phyloP scores from a whole-genome alignment of 2,329 filamentous ascomycete genomes.

The Achaetomium macrosporum region DNA sequence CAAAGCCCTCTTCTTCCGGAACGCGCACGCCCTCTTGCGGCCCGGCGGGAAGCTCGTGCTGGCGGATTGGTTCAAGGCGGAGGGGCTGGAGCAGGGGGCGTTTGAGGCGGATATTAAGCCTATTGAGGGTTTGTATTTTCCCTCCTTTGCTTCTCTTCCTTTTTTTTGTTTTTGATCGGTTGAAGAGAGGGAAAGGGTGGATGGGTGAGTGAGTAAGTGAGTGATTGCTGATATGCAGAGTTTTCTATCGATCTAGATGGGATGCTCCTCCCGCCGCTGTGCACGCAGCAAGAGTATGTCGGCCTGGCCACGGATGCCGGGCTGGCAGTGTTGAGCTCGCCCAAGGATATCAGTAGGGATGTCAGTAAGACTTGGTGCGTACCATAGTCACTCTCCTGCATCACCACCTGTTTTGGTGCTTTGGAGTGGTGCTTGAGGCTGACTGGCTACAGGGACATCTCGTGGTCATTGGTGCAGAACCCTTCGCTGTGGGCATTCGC shows the following conservation, averaged over 20 bases:
- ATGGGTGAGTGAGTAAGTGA: no score
- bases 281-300: slow-evolving; percentile 48
- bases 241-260: no score
- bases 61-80: slow-evolving; percentile 57
- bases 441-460: slow-evolving; percentile 50
- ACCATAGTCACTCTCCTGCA: neutral
- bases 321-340: slow-evolving; percentile 38
- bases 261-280: slow-evolving; percentile 55
- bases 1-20: slow-evolving; percentile 53
- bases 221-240: no score
- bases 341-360: slow-evolving; percentile 52
- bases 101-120: slow-evolving; percentile 50
- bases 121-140: slow-evolving; percentile 44
- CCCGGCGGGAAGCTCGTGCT: slow-evolving; percentile 48
- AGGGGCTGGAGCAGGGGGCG: slow-evolving; percentile 38
- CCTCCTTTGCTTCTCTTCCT: neutral
- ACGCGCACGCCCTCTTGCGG: slow-evolving; percentile 43
- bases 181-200: neutral
- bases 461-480: slow-evolving; percentile 54
- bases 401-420: neutral
- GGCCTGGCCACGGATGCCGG: slow-evolving; percentile 43
- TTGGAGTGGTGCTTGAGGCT: neutral
- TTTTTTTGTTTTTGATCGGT: neutral
- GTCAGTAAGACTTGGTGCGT: slow-evolving; percentile 55
- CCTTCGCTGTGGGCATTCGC: slow-evolving; percentile 57